Conservation (phyloP, 2,329 filamentous ascomycete species). For the Penicillium sp. region DNA sequence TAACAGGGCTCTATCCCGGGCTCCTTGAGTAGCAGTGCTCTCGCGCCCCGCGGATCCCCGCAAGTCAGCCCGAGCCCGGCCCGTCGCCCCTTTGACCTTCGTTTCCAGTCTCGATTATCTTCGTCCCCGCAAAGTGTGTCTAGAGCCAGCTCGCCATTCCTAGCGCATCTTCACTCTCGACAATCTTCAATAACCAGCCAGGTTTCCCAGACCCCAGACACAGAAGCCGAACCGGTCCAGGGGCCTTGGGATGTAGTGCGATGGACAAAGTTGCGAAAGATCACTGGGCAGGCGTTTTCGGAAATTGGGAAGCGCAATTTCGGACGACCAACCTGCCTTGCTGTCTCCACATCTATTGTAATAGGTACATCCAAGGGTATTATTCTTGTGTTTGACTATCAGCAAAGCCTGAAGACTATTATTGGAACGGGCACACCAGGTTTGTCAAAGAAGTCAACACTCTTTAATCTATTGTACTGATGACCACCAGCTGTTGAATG, state of each 20-base stretch:
- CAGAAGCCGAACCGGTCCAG: conserved; percentile 67
- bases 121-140: conserved; percentile 60
- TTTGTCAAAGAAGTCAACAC: conserved; percentile 39
- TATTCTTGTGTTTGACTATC: conserved; percentile 94
- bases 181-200: conserved; percentile 76
- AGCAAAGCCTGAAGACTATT: conserved; percentile 90
- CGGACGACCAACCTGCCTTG: conserved; percentile 84
- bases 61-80: conserved; percentile 74
- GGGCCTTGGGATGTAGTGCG: conserved; percentile 95
- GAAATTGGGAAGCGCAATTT: conserved; percentile 91
- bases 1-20: conserved; percentile 54
- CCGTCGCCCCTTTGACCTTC: conserved; percentile 87
- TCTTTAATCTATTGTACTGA: conserved; percentile 3
- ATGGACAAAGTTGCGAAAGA: conserved; percentile 90
- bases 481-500: conserved; percentile 72
- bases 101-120: conserved; percentile 85
- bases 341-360: conserved; percentile 82
- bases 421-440: conserved; percentile 91
- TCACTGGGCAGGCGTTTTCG: conserved; percentile 86
- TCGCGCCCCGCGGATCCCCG: conserved; percentile 67
- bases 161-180: conserved; percentile 73
- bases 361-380: conserved; percentile 92
- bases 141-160: conserved; percentile 72
- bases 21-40: conserved; percentile 70
- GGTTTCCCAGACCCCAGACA: conserved; percentile 57